Evolutionary conservation across 129 eudicot genomes (phyloP).

Genomic region (Saussurea involucrata): DNA sequence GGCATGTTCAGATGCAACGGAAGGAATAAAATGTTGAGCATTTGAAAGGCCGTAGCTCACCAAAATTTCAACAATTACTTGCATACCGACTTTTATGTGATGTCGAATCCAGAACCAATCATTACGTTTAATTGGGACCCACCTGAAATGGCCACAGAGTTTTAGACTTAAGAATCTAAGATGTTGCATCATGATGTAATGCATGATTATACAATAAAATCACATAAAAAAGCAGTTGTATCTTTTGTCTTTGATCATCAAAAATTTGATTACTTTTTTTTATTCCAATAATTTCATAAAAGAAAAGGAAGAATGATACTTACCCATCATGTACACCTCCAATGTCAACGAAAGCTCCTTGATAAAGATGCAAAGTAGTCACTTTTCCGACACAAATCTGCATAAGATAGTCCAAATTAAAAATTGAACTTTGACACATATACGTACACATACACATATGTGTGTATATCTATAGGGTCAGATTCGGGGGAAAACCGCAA

Average conservation of each 20-base stretch:
- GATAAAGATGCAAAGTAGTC: constrained; percentile 91
- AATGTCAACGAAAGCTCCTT: constrained; percentile 99
- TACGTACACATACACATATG: not conserved
- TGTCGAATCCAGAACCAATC: constrained; percentile 99
- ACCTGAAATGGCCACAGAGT: constrained; percentile 48
- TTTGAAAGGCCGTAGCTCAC: constrained; percentile 44
- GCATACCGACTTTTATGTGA: constrained; percentile 96
- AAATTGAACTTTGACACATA: not conserved
- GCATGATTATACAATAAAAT: not conserved
- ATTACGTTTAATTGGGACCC: constrained; percentile 95
- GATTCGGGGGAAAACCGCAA: no score
- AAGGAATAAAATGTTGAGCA: not conserved
- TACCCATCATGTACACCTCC: constrained; percentile 99
- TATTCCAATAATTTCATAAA: not conserved
- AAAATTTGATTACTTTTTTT: not conserved
- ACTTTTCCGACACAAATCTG: constrained; percentile 97
- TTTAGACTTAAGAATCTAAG: not conserved
- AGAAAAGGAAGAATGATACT: not conserved
- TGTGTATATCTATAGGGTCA: no score
- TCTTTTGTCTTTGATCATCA: not conserved
- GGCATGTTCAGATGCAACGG: not conserved
- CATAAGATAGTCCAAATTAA: constrained; percentile 8
- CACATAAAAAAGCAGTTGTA: not conserved
- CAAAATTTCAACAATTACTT: constrained; percentile 85
- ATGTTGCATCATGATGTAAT: not conserved